phyloP scores from a whole-genome alignment of 2,329 filamentous ascomycete species.

The Epichloe coenophiala region DNA sequence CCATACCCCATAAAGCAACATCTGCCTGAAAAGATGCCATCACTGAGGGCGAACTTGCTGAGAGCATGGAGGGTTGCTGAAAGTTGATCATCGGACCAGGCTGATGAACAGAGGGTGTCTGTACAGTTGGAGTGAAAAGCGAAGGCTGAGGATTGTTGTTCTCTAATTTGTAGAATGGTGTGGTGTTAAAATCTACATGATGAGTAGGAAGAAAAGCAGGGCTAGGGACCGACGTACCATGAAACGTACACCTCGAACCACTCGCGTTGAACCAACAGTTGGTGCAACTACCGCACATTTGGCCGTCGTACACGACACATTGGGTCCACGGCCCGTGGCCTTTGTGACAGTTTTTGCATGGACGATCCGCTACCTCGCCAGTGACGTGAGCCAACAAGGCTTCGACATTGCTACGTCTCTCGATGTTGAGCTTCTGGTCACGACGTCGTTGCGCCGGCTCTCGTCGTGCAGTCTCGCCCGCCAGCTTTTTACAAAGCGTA shows the following conservation, averaged over 20 bases:
- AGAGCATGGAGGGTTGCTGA: slow-evolving; percentile 2
- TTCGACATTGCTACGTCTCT: slow-evolving; percentile 46
- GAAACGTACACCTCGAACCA: slow-evolving; percentile 45
- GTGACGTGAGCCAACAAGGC: slow-evolving; percentile 44
- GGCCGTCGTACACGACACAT: slow-evolving; percentile 45
- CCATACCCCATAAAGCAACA: slow-evolving; percentile 22
- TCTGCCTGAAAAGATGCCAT: slow-evolving; percentile 4
- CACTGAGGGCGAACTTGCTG: not conserved
- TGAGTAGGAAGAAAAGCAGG: not conserved
- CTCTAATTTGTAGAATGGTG: slow-evolving; percentile 18
- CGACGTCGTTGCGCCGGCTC: slow-evolving; percentile 38
- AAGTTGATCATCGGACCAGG: slow-evolving; percentile 10
- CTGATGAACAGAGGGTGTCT: not conserved
- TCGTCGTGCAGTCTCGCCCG: slow-evolving; percentile 33
- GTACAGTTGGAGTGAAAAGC: slow-evolving; percentile 7
- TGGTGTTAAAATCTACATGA: not conserved
- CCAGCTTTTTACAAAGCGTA: slow-evolving; percentile 40
- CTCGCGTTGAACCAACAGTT: slow-evolving; percentile 54
- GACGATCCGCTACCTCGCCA: slow-evolving; percentile 31
- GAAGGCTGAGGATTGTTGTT: slow-evolving; percentile 28
- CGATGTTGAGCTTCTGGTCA: slow-evolving; percentile 40
- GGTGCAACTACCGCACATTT: slow-evolving; percentile 48
- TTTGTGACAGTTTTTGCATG: slow-evolving; percentile 48
- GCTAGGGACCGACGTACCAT: slow-evolving; percentile 28
- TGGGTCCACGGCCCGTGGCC: slow-evolving; percentile 45